Evolutionary conservation across 106 monocot genomes (phyloP), one percentile per base, ranked within the genome.

Genomic region (Cymbidium sinense): DNA sequence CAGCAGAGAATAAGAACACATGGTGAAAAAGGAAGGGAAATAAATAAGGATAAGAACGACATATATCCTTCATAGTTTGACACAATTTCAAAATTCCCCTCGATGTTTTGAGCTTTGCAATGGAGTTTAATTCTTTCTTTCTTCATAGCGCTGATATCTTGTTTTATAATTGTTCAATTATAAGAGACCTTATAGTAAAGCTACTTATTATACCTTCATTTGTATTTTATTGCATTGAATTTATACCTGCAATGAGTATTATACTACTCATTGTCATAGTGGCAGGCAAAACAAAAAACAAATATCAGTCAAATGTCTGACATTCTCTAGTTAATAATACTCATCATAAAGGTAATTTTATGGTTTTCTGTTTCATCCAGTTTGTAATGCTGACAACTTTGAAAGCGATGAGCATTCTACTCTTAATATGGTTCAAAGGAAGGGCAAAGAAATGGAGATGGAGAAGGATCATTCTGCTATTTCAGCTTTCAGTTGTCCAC

Each of bases 301-400:
- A 17, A 47, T 47, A 13, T 47, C 15, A 47, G 47, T 47, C 47
- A 18, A 39, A 39, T 23, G 25, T 6, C 10, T 62, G 21, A 8
- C 21, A 23, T 62, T 62, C 27, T 23, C 25, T 62, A 25, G 21
- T 62, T 27, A 7, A 23, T 30, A 12, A 28, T 31, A 30, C 20
- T 1, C 13, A 30, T 33, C 31, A 0, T 15, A 30, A 67, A 67
- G 30, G 31, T 67, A 67, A 67, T 67, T 67, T 30, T 67, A 67
- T 31, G 67, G 31, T 67, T 67, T 10, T 67, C 47, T 67, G 31
- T 67, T 67, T 67, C 33, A 11, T 67, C 67, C 33, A 67, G 67
- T 67, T 67, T 67, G 33, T 67, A 11, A 12, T 67, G 31, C 10
- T 67, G n/a, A 15, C 33, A 67, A 67, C 67, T 33, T 2, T 33